Percentiles rank a stretch among this genome's conserved stretches.
phyloP scores from a whole-genome alignment of 805 yeast species.

The Starmerella roubikii region DNA sequence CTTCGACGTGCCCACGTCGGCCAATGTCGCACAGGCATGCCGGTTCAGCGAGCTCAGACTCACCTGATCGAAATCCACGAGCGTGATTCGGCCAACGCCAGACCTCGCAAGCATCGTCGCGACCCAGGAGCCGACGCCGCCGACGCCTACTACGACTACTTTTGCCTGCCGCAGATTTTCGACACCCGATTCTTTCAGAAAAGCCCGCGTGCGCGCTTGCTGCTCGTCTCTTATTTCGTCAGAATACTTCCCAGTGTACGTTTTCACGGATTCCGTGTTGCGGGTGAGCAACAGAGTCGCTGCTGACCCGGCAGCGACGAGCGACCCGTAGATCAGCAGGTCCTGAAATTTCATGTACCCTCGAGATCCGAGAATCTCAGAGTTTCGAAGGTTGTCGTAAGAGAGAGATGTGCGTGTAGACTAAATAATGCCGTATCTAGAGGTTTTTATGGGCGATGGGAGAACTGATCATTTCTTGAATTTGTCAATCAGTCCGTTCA shows the following conservation, averaged over 20 bases:
- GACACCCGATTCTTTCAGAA: constrained; percentile 78
- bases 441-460: no score
- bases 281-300: background rate
- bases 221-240: constrained; percentile 74
- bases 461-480: no score
- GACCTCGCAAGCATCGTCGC: constrained; percentile 82
- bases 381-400: no score
- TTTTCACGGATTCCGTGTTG: background rate
- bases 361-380: no score
- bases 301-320: constrained; percentile 1
- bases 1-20: constrained; percentile 86
- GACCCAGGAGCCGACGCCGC: constrained; percentile 98
- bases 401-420: no score
- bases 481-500: constrained; percentile 29
- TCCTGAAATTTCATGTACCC: constrained; percentile 1
- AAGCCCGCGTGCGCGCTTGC: constrained; percentile 85
- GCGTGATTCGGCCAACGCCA: constrained; percentile 65
- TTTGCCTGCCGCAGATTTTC: constrained; percentile 51
- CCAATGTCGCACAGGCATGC: constrained; percentile 84
- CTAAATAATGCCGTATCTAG: no score
- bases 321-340: background rate
- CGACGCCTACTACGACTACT: constrained; percentile 80
- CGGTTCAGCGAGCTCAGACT: constrained; percentile 82
- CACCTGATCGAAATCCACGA: constrained; percentile 94
- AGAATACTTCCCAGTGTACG: background rate